These are phyloP conservation scores for Hypoxylon lienhwacheense DNA, from an alignment of 495 filamentous ascomycete genomes.

Conservation along the genomic window DNA sequence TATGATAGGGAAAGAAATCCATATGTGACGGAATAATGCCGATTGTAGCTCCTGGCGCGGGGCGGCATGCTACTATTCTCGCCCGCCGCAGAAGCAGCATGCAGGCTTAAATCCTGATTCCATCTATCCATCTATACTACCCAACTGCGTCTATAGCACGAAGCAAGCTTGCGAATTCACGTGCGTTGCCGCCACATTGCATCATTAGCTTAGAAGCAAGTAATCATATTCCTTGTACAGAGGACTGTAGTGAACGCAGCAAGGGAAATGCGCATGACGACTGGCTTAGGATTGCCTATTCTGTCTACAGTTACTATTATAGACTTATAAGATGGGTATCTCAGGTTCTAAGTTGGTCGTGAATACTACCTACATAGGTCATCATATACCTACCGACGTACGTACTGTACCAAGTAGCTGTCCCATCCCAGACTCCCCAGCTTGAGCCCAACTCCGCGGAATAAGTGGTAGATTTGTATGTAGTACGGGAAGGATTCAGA, in stretches of 20 bases:
- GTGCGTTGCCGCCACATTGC: constrained; percentile 23
- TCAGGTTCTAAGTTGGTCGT: no score
- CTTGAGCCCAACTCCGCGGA: constrained; percentile 12
- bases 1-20: neutral
- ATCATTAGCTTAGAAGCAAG: neutral
- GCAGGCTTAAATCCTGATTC: constrained; percentile 29
- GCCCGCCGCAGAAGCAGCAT: constrained; percentile 7
- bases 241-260: constrained; percentile 15
- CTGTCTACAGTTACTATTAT: constrained; percentile 13
- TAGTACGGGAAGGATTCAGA: constrained; percentile 20
- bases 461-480: no score
- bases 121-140: constrained; percentile 21
- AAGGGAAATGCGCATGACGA: constrained; percentile 2
- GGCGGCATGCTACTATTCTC: neutral
- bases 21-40: neutral
- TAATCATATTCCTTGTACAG: constrained; percentile 1
- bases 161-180: constrained; percentile 24
- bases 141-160: constrained; percentile 13
- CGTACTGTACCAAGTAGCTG: no score
- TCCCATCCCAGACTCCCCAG: no score
- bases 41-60: constrained; percentile 3
- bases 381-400: no score
- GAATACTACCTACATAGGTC: no score
- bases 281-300: neutral
- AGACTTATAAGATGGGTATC: no score